Percentiles rank a stretch among this genome's conserved stretches.
Evolutionary conservation across 1,284 basidiomycete genomes (phyloP).

Genomic region (Ceratobasidium sp.): DNA sequence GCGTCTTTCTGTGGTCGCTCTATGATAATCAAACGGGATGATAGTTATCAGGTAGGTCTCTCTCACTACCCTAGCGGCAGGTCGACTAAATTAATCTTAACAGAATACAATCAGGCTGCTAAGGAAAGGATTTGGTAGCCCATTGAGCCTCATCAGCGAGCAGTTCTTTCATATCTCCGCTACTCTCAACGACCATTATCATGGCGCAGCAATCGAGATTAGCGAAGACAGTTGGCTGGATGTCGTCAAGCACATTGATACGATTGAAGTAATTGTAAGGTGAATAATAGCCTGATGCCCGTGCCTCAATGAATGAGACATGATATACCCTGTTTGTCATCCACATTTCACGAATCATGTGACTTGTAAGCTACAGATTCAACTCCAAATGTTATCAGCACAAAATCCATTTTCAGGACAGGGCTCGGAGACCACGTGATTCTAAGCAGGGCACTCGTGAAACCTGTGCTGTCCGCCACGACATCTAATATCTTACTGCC

Average conservation of each 20-base stretch:
- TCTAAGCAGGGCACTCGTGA: no score
- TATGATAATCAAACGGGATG: neutral
- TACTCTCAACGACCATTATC: neutral
- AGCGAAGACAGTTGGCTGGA: slow-evolving; percentile 6
- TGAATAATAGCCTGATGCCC: no score
- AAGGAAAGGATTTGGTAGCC: neutral
- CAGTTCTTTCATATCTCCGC: neutral
- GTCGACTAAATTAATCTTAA: neutral
- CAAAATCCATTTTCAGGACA: no score
- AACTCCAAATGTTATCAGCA: no score
- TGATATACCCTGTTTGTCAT: no score
- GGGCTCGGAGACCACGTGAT: no score
- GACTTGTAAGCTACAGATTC: no score
- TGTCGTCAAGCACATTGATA: neutral
- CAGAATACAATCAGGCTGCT: neutral
- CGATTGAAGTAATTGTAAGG: neutral
- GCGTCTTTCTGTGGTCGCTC: neutral
- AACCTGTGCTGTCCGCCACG: no score
- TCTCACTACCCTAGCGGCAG: neutral
- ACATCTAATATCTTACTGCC: no score
- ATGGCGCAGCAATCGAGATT: neutral
- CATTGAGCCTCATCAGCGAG: neutral
- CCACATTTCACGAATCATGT: no score
- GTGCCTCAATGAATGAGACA: no score
- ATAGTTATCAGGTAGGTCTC: neutral